Evolutionary conservation across 768 basidiomycete genomes (phyloP).

Genomic region (Lentinula edodes): DNA sequence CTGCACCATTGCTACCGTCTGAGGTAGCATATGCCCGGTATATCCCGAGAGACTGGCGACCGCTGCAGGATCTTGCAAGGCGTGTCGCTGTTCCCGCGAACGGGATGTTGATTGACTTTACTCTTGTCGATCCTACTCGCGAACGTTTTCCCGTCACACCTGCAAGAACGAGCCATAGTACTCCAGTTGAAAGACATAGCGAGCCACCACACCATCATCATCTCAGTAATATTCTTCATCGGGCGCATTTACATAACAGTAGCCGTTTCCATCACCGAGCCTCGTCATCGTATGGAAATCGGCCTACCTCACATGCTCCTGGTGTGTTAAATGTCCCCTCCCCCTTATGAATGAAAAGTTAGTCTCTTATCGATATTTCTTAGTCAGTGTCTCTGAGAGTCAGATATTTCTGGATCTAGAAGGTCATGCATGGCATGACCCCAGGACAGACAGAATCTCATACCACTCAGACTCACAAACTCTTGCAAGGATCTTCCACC

Average conservation of each 20-base stretch:
- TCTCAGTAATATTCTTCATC: constrained; percentile 11
- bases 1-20: constrained; percentile 45
- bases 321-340: constrained; percentile 24
- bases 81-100: constrained; percentile 52
- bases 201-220: constrained; percentile 3
- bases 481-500: constrained; percentile 49
- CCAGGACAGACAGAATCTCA: constrained; percentile 36
- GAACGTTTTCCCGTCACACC: constrained; percentile 52
- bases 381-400: constrained; percentile 71
- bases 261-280: constrained; percentile 27
- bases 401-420: constrained; percentile 68
- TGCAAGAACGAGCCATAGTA: constrained; percentile 20
- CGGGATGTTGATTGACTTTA: constrained; percentile 59
- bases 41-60: constrained; percentile 47
- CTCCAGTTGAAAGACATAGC: constrained; percentile 8
- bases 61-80: constrained; percentile 44
- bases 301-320: constrained; percentile 4
- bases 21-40: constrained; percentile 62
- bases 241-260: constrained; percentile 17
- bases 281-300: constrained; percentile 10
- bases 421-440: constrained; percentile 45
- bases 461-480: constrained; percentile 33
- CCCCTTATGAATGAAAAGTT: not conserved
- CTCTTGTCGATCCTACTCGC: constrained; percentile 55
- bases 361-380: constrained; percentile 22